phyloP scores from a whole-genome alignment of 257 asterid genomes.

The Gentiana dahurica region DNA sequence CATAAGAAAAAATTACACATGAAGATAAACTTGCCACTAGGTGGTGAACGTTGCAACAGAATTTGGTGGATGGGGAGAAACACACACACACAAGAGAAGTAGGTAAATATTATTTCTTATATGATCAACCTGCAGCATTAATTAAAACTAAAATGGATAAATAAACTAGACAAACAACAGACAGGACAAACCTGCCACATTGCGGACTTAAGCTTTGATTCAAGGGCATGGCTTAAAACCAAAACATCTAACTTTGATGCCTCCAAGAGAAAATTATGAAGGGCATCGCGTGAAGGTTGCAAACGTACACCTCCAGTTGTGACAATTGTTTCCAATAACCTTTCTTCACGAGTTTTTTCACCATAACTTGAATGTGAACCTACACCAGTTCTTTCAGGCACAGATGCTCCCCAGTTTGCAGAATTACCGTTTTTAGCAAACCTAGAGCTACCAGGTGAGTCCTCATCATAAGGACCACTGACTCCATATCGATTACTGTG shows the following conservation, averaged over 20 bases:
- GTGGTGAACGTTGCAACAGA: too few relatives aligned
- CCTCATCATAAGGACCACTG: constrained; percentile 1
- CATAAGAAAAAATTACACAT: not conserved
- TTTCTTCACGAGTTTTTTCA: constrained; percentile 76
- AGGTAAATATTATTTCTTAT: too few relatives aligned
- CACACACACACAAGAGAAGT: not conserved
- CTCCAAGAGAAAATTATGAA: constrained; percentile 63
- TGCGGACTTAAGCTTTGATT: constrained; percentile 68
- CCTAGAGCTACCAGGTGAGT: constrained; percentile 32
- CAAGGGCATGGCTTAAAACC: constrained; percentile 63
- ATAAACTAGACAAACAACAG: not conserved
- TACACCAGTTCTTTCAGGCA: constrained; percentile 38
- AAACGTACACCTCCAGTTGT: constrained; percentile 92
- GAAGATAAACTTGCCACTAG: too few relatives aligned
- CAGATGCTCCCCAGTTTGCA: constrained; percentile 57
- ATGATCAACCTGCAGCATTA: too few relatives aligned
- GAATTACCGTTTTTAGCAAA: constrained; percentile 51
- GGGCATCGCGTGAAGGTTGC: constrained; percentile 94
- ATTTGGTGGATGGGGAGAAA: not conserved
- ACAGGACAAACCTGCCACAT: constrained; percentile 73
- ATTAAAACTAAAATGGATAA: not conserved
- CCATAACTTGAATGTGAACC: constrained; percentile 30
- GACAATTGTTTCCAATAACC: constrained; percentile 73
- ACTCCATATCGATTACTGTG: constrained; percentile 44
- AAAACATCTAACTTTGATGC: constrained; percentile 67